Conservation (phyloP, 2,329 filamentous ascomycete species). For the Aspergillus sp. region DNA sequence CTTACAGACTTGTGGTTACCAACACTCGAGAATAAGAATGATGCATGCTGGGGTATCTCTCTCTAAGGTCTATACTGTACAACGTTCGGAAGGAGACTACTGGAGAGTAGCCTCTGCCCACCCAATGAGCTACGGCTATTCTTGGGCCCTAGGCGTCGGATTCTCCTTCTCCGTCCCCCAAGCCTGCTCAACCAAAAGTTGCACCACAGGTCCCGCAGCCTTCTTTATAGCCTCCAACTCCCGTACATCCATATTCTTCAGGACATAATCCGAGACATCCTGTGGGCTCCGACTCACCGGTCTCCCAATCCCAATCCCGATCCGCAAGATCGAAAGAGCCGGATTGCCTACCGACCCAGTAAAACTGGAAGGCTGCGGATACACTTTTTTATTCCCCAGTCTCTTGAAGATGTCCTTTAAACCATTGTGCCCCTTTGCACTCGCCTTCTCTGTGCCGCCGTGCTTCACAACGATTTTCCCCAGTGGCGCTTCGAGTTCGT, state of each 20-base stretch:
- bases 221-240: conserved; percentile 59
- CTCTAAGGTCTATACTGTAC: conserved; percentile 8
- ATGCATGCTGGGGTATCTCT: conserved; percentile 16
- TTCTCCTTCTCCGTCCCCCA: conserved; percentile 33
- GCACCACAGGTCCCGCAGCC: conserved; percentile 54
- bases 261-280: conserved; percentile 76
- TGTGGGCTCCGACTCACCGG: conserved; percentile 69
- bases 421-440: conserved; percentile 74
- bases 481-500: conserved; percentile 77
- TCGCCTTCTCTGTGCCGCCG: conserved; percentile 59
- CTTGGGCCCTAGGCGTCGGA: not conserved
- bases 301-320: conserved; percentile 87
- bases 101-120: not conserved
- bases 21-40: not conserved
- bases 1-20: not conserved
- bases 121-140: not conserved
- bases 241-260: conserved; percentile 65
- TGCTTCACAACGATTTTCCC: conserved; percentile 69
- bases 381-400: conserved; percentile 51
- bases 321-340: conserved; percentile 55
- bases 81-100: not conserved
- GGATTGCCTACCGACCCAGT: conserved; percentile 37
- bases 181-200: conserved; percentile 57
- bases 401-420: conserved; percentile 67
- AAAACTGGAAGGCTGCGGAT: conserved; percentile 22